A percentile compares a stretch with the other conserved stretches of the same genome.
phyloP scores from a whole-genome alignment of 192 early-diverging fungal genomes.

The Rhizoclosmatium globosum region DNA sequence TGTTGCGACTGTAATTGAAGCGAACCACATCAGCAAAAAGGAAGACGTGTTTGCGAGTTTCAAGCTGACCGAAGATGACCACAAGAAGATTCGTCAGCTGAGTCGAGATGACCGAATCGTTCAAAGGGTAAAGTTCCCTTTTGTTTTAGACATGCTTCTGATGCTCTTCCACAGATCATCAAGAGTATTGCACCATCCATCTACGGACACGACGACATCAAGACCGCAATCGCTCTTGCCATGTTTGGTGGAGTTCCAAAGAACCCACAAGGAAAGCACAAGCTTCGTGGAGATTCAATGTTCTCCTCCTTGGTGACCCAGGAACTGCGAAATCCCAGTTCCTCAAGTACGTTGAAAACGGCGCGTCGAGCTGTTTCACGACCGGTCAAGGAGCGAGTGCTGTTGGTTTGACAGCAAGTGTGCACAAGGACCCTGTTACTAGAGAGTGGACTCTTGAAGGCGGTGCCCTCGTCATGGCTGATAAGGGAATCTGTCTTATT shows the following conservation, averaged over 20 bases:
- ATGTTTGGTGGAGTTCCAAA: constrained; percentile 98
- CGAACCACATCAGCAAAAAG: constrained; percentile 91
- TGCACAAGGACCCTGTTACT: constrained; percentile 75
- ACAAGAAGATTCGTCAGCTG: constrained; percentile 75
- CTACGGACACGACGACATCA: constrained; percentile 98
- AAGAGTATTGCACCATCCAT: constrained; percentile 98
- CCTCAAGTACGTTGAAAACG: constrained; percentile 79
- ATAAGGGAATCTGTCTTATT: constrained; percentile 89
- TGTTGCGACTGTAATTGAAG: constrained; percentile 94
- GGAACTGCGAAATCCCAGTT: constrained; percentile 90
- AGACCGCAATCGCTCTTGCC: constrained; percentile 89
- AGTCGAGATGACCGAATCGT: constrained; percentile 82
- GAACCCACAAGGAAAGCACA: constrained; percentile 92
- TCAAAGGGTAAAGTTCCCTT: constrained; percentile 62
- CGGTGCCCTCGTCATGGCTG: constrained; percentile 84
- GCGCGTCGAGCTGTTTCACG: constrained; percentile 84
- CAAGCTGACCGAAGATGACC: constrained; percentile 91
- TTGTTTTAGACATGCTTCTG: neutral
- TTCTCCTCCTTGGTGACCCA: constrained; percentile 89
- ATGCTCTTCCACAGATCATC: constrained; percentile 68
- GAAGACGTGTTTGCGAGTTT: constrained; percentile 89
- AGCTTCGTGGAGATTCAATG: constrained; percentile 97
- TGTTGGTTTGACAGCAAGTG: constrained; percentile 75
- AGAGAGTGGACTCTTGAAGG: constrained; percentile 83
- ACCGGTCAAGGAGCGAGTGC: constrained; percentile 77